These are phyloP conservation scores for Zelonia costaricensis DNA, from an alignment of 208 protist genomes.

Conservation along the genomic window DNA sequence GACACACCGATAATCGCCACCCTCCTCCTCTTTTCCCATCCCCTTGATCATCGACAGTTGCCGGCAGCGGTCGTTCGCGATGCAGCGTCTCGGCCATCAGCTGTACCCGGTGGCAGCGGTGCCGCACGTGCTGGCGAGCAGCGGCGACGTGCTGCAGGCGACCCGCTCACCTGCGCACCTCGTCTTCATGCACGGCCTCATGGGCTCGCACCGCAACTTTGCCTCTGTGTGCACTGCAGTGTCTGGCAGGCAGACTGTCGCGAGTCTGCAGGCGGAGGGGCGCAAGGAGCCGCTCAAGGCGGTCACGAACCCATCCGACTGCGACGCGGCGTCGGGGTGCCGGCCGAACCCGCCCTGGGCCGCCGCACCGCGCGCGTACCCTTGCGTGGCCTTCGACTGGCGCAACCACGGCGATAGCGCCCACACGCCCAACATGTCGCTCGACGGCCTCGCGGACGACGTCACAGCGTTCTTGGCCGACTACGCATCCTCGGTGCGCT, in stretches of 20 bases:
- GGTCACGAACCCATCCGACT: slow-evolving; percentile 3
- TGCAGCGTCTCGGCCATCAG: slow-evolving; percentile 16
- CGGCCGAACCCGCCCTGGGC: slow-evolving; percentile 1
- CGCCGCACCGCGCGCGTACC: slow-evolving; percentile 23
- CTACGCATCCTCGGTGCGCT: slow-evolving; percentile 10
- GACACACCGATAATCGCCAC: not conserved
- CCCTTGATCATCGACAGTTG: too few species aligned
- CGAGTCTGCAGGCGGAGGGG: slow-evolving; percentile 17
- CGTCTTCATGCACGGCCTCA: slow-evolving; percentile 49
- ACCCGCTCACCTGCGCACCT: slow-evolving; percentile 35
- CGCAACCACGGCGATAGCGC: slow-evolving; percentile 48
- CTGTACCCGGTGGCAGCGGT: slow-evolving; percentile 15
- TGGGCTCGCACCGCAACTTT: slow-evolving; percentile 43
- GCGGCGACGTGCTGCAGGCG: slow-evolving; percentile 12
- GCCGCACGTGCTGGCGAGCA: slow-evolving; percentile 14
- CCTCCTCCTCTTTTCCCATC: slow-evolving; percentile 1
- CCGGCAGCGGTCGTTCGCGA: too few species aligned
- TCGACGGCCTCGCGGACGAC: slow-evolving; percentile 48
- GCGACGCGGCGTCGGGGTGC: slow-evolving; percentile 3
- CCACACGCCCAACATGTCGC: slow-evolving; percentile 34
- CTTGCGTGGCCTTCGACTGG: slow-evolving; percentile 42
- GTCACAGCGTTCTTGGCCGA: slow-evolving; percentile 26
- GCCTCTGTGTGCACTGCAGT: slow-evolving; percentile 34
- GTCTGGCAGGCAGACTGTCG: slow-evolving; percentile 27
- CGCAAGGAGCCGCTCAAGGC: slow-evolving; percentile 22